Base-by-base conservation (phyloP, 495 filamentous ascomycete genomes). In the Chaetomium fimeti region DNA sequence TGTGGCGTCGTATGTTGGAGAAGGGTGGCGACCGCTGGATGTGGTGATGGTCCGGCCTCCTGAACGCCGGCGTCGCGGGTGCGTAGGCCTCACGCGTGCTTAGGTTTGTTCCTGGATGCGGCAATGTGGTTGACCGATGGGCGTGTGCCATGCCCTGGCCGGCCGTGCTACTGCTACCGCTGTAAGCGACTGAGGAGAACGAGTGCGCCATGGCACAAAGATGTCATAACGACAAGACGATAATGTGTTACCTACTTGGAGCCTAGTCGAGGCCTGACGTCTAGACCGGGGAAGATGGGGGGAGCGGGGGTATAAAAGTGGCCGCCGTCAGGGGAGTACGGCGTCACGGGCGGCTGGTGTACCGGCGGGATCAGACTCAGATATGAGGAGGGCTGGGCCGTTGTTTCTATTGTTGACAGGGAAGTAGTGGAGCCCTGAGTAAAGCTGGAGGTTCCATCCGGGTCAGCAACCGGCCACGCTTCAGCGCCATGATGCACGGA, bases 91-190 rank as follows among this genome's bases (percentile, higher is more conserved):
- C 82, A 74, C 82, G 78, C 54, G 78, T 69, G 67, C 68, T 81
- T 62, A 80, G 54, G 56, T 80, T 77, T 24, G 74, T 75, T 58
- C 70, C 73, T 70, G 77, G 79, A 68, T 80, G 80, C 66, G 83
- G 79, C 66, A 84, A 64, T 61, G 77, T 71, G 69, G 79, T 72
- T 66, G 81, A 75, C 68, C 81, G 81, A 70, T 76, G 78, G 75
- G 78, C 77, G 75, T 82, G 81, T 78, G 82, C 80, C 80, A 84
- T 83, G 68, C 79, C 79, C 78, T 81, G 74, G 65, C 80, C 75
- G 62, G 78, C 71, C 53, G 74, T 79, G 69, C 71, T 82, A 77
- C 74, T 79, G 69, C 66, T 74, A 71, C 66, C 67, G 66, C 65
- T 71, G 77, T 81, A 72, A 82, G 79, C 71, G 64, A 65, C 63